These are phyloP conservation scores for Claviceps sp. DNA, from an alignment of 2,329 filamentous ascomycete species.

Conservation along the genomic window DNA sequence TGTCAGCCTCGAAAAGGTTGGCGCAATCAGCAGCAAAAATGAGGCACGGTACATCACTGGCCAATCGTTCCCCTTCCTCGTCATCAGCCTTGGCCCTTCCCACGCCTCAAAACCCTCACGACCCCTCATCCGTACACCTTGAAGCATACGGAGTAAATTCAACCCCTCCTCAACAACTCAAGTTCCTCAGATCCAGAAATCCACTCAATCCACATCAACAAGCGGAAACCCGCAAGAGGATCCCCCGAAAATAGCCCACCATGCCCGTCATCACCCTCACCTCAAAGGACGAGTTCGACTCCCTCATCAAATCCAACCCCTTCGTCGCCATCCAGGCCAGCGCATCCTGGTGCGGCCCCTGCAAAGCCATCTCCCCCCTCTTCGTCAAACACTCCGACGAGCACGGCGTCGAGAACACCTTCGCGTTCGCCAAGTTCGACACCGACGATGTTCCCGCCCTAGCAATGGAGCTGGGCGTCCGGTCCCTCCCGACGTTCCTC, in stretches of 20 bases:
- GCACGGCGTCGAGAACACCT: slow-evolving; percentile 23
- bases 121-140: too few relatives aligned
- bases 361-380: slow-evolving; percentile 44
- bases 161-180: too few relatives aligned
- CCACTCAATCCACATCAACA: too few relatives aligned
- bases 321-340: slow-evolving; percentile 45
- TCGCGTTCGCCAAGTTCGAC: slow-evolving; percentile 46
- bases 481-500: slow-evolving; percentile 46
- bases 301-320: slow-evolving; percentile 31
- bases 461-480: slow-evolving; percentile 34
- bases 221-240: too few relatives aligned
- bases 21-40: too few relatives aligned
- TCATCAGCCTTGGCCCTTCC: too few relatives aligned
- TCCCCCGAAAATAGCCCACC: slow-evolving; percentile 3
- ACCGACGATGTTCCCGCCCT: slow-evolving; percentile 40
- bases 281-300: slow-evolving; percentile 32
- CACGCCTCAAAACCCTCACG: too few relatives aligned
- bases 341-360: slow-evolving; percentile 48
- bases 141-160: too few relatives aligned
- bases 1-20: not conserved
- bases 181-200: too few relatives aligned
- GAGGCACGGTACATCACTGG: too few relatives aligned
- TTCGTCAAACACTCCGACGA: slow-evolving; percentile 34
- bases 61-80: too few relatives aligned
- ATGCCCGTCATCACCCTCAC: slow-evolving; percentile 26